These are phyloP conservation scores for Mrakia hoshinonis DNA, from an alignment of 768 basidiomycete genomes.

Conservation along the genomic window DNA sequence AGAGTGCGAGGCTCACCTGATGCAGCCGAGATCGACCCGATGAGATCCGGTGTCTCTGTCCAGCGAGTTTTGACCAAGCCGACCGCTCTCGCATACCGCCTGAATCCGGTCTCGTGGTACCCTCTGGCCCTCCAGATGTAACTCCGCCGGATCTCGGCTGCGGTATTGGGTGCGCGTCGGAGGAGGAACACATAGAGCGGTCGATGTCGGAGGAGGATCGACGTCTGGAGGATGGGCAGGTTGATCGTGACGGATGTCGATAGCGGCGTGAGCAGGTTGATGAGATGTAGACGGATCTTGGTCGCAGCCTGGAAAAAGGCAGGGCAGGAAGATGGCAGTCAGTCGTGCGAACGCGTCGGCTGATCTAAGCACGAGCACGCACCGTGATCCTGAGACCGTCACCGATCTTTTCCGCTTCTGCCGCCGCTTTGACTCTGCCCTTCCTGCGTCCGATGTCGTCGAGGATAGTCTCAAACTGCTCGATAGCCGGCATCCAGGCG, in stretches of 20 bases:
- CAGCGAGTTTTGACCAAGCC: constrained; percentile 56
- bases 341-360: no score
- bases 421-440: constrained; percentile 71
- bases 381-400: constrained; percentile 86
- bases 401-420: constrained; percentile 69
- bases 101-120: constrained; percentile 92
- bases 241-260: constrained; percentile 77
- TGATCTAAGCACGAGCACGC: no score
- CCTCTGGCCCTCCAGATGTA: constrained; percentile 74
- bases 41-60: constrained; percentile 59
- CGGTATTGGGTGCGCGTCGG: constrained; percentile 69
- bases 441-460: constrained; percentile 58
- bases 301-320: constrained; percentile 59
- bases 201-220: constrained; percentile 71
- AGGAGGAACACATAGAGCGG: constrained; percentile 76
- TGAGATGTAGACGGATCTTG: constrained; percentile 81
- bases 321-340: background rate
- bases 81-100: constrained; percentile 76
- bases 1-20: background rate
- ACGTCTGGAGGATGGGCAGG: constrained; percentile 83
- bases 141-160: constrained; percentile 76
- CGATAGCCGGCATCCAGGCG: constrained; percentile 73
- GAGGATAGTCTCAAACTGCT: constrained; percentile 70
- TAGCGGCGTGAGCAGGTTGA: constrained; percentile 73
- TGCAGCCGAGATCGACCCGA: constrained; percentile 47